phyloP scores from a whole-genome alignment of 441 rosid species.

The Gossypium armourianum region DNA sequence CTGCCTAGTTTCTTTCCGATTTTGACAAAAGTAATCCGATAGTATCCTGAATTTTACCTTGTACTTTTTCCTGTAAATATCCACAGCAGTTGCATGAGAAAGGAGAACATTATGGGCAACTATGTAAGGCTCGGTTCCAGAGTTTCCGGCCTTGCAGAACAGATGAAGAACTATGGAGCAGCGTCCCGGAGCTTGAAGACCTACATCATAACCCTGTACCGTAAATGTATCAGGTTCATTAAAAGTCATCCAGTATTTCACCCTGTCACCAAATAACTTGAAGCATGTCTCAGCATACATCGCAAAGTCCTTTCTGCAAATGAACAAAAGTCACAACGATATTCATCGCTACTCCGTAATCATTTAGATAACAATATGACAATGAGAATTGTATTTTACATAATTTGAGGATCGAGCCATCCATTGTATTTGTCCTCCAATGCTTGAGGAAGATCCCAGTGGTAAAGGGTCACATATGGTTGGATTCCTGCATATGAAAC shows the following conservation, averaged over 20 bases:
- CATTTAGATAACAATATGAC: background rate
- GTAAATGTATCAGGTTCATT: conserved; percentile 59
- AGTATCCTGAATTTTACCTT: conserved; percentile 26
- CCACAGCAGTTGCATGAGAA: conserved; percentile 40
- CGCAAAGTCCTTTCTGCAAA: conserved; percentile 51
- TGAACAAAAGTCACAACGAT: background rate
- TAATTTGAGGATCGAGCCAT: conserved; percentile 26
- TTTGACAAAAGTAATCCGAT: background rate
- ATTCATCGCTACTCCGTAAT: background rate
- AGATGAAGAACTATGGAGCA: conserved; percentile 30
- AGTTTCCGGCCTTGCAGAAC: conserved; percentile 50
- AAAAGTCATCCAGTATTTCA: conserved; percentile 59
- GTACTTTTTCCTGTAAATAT: conserved; percentile 44
- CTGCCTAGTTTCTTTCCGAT: background rate
- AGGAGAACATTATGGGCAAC: conserved; percentile 53
- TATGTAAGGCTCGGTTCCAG: conserved; percentile 61
- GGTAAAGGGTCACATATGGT: conserved; percentile 32
- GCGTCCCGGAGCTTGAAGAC: conserved; percentile 57
- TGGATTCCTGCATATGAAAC: conserved; percentile 7
- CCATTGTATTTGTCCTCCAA: conserved; percentile 51
- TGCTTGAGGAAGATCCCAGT: conserved; percentile 59
- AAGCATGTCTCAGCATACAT: conserved; percentile 52
- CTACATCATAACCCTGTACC: conserved; percentile 55
- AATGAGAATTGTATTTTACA: conserved; percentile 24
- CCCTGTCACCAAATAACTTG: conserved; percentile 57